Base-by-base conservation (phyloP, 1,139 yeast genomes). In the Casaregolazyma lundiana region DNA sequence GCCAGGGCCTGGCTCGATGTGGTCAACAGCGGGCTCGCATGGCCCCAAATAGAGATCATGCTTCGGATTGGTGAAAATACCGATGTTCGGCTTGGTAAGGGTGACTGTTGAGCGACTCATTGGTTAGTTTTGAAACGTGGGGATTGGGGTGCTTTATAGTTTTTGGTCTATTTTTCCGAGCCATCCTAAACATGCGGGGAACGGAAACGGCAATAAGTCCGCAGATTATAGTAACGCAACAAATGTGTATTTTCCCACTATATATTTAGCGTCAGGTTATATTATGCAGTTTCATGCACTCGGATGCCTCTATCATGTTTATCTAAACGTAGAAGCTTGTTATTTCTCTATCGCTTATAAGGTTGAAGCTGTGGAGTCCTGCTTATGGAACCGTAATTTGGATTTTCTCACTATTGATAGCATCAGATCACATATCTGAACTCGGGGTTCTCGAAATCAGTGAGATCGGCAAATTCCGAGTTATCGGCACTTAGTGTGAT, bases 391-490 rank as follows among this genome's bases (percentile, higher is more conserved):
- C n/a, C n/a, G n/a, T n/a, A n/a, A n/a, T n/a, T n/a, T n/a, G n/a
- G n/a, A n/a, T n/a, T n/a, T n/a, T n/a, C n/a, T n/a, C n/a, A n/a
- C n/a, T n/a, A n/a, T n/a, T n/a, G n/a, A n/a, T n/a, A 16, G 16
- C 7, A 5, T 32, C 48, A 59, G 35, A 58, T 36, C 15, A 57
- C 54, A 43, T 63, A 63, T 11, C 67, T 46, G 55, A 64, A 63
- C 45, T 73, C 75, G 7, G 78, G 80, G 58, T 83, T 83, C 62
- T 82, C 82, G 46, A 69, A 69, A 57, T 83, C 89, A 1, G 89
- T 83, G 58, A 81, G 65, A 59, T 83, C 90, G 44, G 78, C 79
- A 57, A 77, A 77, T 56, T 80, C 79, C 40, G 64, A 60, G 49
- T 73, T 70, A 2, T 45, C 49, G 32, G 29, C 19, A 13, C 67